Percentiles rank a stretch among this genome's conserved stretches.
Conservation (phyloP, 495 filamentous ascomycete genomes). For the Saxophila tyrrhenica region DNA sequence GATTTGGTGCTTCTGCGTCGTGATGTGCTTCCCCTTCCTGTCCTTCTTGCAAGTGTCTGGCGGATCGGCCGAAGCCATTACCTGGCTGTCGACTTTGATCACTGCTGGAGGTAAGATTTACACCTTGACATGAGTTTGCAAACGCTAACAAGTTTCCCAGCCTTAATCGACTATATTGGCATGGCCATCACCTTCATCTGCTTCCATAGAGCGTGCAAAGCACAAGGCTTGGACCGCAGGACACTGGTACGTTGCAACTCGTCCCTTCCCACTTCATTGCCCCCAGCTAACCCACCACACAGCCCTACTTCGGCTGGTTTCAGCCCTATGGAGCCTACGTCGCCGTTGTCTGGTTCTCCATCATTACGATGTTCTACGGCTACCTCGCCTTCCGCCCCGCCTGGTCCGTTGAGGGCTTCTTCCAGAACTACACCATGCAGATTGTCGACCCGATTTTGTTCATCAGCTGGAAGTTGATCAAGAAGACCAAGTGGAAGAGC, state of each 20-base stretch:
- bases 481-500: slow-evolving; percentile 40
- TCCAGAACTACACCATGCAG: slow-evolving; percentile 49
- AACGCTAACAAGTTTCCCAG: not conserved
- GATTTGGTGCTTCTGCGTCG: slow-evolving; percentile 41
- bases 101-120: slow-evolving; percentile 21
- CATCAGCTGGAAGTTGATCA: slow-evolving; percentile 47
- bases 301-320: slow-evolving; percentile 44
- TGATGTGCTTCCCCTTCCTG: slow-evolving; percentile 42
- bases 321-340: slow-evolving; percentile 50
- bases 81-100: slow-evolving; percentile 29
- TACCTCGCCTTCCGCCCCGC: slow-evolving; percentile 43
- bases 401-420: slow-evolving; percentile 41
- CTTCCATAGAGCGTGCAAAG: slow-evolving; percentile 49
- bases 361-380: slow-evolving; percentile 42
- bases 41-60: slow-evolving; percentile 35
- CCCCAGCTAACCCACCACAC: not conserved
- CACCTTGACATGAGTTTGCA: not conserved
- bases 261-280: not conserved
- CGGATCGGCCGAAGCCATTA: slow-evolving; percentile 29
- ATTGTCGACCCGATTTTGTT: slow-evolving; percentile 46
- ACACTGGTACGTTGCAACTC: slow-evolving; percentile 25
- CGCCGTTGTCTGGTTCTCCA: slow-evolving; percentile 34
- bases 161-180: slow-evolving; percentile 44
- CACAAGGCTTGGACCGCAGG: slow-evolving; percentile 46
- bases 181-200: slow-evolving; percentile 51